Evolutionary conservation across 306 rosid species (phyloP).

Genomic region (Citrullus mucosospermus): DNA sequence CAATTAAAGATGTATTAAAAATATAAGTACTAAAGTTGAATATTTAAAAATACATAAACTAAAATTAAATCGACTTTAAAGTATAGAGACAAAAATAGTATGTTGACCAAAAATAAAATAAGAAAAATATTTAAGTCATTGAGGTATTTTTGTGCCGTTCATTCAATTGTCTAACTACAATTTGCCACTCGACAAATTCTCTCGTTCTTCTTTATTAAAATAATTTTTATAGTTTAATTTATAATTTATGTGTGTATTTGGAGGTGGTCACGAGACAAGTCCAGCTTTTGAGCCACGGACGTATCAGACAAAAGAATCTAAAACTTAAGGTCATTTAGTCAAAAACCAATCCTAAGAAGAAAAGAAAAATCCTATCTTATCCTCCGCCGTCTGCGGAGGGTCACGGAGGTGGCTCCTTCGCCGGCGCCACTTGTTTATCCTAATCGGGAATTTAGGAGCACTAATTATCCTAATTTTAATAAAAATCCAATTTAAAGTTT

Average conservation of each 20-base stretch:
- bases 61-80: too few species aligned
- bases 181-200: too few species aligned
- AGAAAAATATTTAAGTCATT: too few species aligned
- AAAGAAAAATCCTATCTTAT: neutral
- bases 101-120: too few species aligned
- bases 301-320: constrained; percentile 1
- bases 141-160: too few species aligned
- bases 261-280: constrained; percentile 1
- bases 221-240: neutral
- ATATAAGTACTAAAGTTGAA: too few species aligned
- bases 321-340: neutral
- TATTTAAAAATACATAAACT: too few species aligned
- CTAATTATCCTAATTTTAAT: neutral
- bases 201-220: too few species aligned
- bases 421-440: neutral
- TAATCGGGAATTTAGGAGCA: neutral
- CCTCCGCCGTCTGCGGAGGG: neutral
- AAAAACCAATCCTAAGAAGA: neutral
- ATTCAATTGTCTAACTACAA: too few species aligned
- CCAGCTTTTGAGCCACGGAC: constrained; percentile 3
- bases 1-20: too few species aligned
- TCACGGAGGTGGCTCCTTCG: neutral
- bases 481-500: too few species aligned
- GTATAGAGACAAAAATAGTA: too few species aligned
- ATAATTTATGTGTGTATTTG: neutral